Evolutionary conservation across 2,329 filamentous ascomycete genomes (phyloP).

Genomic region (Pleomassaria siparia): DNA sequence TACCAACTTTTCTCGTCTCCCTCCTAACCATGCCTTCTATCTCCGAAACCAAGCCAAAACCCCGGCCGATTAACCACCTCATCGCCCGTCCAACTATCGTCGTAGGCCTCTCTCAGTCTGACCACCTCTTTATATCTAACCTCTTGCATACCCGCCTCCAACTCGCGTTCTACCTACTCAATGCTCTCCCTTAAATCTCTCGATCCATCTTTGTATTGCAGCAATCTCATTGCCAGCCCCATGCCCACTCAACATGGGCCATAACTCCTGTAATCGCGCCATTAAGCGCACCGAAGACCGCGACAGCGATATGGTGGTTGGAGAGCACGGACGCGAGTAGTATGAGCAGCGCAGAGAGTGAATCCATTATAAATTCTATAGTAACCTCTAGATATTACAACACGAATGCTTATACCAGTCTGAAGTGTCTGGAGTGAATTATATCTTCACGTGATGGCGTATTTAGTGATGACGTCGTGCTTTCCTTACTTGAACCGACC

Average conservation of each 20-base stretch:
- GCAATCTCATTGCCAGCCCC: slow-evolving; percentile 38
- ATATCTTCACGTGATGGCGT: slow-evolving; percentile 2
- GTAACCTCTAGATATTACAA: too few relatives aligned
- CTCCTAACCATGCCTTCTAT: not conserved
- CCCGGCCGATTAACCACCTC: slow-evolving; percentile 40
- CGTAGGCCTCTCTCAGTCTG: slow-evolving; percentile 36
- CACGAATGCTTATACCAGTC: too few relatives aligned
- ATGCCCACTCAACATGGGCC: slow-evolving; percentile 39
- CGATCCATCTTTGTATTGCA: slow-evolving; percentile 35
- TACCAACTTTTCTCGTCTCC: not conserved
- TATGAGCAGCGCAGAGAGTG: slow-evolving; percentile 40
- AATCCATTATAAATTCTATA: too few relatives aligned
- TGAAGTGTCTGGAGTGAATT: not conserved
- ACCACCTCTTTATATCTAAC: slow-evolving; percentile 37
- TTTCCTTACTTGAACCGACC: slow-evolving; percentile 12
- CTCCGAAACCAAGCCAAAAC: slow-evolving; percentile 24
- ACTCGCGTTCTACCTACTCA: slow-evolving; percentile 41
- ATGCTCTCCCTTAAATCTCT: slow-evolving; percentile 35
- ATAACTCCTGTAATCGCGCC: slow-evolving; percentile 37
- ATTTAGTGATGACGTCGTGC: slow-evolving; percentile 19
- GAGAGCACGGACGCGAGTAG: slow-evolving; percentile 34
- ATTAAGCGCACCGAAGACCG: slow-evolving; percentile 21
- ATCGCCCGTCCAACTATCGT: slow-evolving; percentile 32
- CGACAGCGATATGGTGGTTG: slow-evolving; percentile 17
- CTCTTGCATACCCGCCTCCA: slow-evolving; percentile 27